Base-by-base conservation (phyloP, 176 grass and related monocot genomes). In the Musa itinerans region DNA sequence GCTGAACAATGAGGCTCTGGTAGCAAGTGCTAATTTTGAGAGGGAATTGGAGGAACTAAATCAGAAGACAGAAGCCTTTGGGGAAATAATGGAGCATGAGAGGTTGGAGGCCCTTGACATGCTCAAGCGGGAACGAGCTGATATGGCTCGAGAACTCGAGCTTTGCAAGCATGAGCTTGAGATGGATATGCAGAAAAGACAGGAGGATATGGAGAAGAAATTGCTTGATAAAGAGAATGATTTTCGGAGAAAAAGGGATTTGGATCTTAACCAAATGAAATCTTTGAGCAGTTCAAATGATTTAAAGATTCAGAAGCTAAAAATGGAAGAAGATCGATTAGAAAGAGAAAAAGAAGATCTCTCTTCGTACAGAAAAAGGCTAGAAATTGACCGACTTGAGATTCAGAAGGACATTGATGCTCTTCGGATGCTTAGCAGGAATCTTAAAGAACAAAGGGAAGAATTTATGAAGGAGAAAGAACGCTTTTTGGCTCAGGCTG, bases 351-450 rank as follows among this genome's bases (percentile, higher is more conserved):
- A 71, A 54, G 78, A 87, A 63, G 50, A 64, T 55, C 73, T 98
- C 13, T 58, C 50, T 27, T 82, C 78, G 59, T 86, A 93, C 52
- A 86, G 72, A 74, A 83, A 86, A 53, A 87, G 85, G 76, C 62
- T 93, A 51, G 88, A 91, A 81, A 76, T 26, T 52, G 88, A 93
- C 61, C 86, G 81, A 82, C 74, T 34, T 66, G 95, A 98, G 78
- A 90, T 93, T 83, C 87, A 71, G 70, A 87, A 63, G 23, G 95
- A 98, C 68, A 98, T 93, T 24, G 82, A 93, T 71, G 85, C 78
- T 69, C 90, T 98, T 72, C 82, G 86, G 34, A 21, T 17, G 8
- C 78, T 91, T 64, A 93, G 86, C 84, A 86, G 81, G 25, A 86
- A 76, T 76, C 73, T 98, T 75, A 91, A 91, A 65, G 75, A 57